Percentiles rank a stretch among this genome's conserved stretches.
These are phyloP conservation scores for Pontederia crassipes DNA, from an alignment of 176 grass and related monocot genomes.

Conservation along the genomic window DNA sequence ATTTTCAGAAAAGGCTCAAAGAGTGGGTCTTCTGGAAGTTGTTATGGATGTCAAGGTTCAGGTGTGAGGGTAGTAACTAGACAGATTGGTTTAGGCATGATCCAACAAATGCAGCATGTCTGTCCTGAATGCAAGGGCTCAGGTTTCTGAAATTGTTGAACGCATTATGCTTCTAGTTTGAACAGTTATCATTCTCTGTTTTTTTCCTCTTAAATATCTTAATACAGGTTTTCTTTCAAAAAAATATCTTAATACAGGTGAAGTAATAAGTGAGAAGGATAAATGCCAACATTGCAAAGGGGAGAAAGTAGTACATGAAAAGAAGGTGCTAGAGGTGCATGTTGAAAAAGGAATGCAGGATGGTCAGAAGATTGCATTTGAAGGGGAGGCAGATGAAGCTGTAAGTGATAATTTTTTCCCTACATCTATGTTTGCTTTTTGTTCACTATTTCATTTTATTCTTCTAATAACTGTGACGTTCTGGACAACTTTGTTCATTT, in stretches of 20 bases:
- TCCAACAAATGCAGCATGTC: conserved; percentile 77
- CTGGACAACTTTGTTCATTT: neutral
- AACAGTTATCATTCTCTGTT: neutral
- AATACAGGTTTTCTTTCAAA: conserved; percentile 23
- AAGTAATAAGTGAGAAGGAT: conserved; percentile 78
- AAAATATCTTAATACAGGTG: conserved; percentile 29
- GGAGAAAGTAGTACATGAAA: conserved; percentile 57
- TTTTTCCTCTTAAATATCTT: neutral
- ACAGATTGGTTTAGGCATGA: conserved; percentile 81
- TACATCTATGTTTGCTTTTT: neutral
- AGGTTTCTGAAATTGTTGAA: conserved; percentile 23
- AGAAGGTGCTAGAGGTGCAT: conserved; percentile 83
- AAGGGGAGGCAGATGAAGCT: conserved; percentile 91
- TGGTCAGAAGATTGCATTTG: conserved; percentile 75
- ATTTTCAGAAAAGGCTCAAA: conserved; percentile 80
- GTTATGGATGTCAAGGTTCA: conserved; percentile 51
- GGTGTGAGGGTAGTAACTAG: conserved; percentile 78
- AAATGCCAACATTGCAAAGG: conserved; percentile 60
- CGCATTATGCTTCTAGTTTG: neutral
- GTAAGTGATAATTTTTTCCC: conserved; percentile 30
- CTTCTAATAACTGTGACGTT: conserved; percentile 4
- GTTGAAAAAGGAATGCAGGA: conserved; percentile 81
- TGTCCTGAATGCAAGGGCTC: conserved; percentile 82
- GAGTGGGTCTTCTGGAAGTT: conserved; percentile 58
- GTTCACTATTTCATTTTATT: neutral